These are phyloP conservation scores for Lipomyces starkeyi DNA, from an alignment of 805 yeast species.

Conservation along the genomic window DNA sequence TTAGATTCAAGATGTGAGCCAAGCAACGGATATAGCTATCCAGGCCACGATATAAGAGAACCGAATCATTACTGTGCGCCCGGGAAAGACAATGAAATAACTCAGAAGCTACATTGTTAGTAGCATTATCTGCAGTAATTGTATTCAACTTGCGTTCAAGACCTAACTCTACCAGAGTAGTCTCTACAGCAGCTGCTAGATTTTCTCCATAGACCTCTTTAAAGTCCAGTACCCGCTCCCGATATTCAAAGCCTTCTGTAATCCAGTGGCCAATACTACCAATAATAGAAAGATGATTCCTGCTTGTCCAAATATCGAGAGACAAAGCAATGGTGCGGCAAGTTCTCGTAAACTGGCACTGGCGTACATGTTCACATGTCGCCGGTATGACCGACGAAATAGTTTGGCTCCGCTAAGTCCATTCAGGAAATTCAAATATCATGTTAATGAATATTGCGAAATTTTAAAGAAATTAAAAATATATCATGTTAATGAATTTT, in stretches of 20 bases:
- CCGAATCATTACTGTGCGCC: background rate
- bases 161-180: background rate
- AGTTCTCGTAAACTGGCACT: background rate
- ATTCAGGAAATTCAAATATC: too few relatives aligned
- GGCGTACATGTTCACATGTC: too few relatives aligned
- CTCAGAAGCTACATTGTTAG: background rate
- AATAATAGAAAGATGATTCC: background rate
- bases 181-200: conserved; percentile 4
- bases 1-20: too few relatives aligned
- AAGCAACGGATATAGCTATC: too few relatives aligned
- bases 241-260: background rate
- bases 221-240: background rate
- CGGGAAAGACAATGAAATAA: background rate
- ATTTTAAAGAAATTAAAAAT: too few relatives aligned
- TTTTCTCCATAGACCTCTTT: conserved; percentile 6
- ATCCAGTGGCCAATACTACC: conserved; percentile 3
- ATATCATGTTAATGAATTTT: too few relatives aligned
- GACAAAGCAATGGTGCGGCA: conserved; percentile 7
- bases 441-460: too few relatives aligned
- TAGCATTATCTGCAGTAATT: background rate
- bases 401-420: too few relatives aligned
- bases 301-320: conserved; percentile 14
- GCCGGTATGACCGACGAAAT: too few relatives aligned
- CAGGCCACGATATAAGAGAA: conserved; percentile 6
- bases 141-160: background rate